A percentile compares a stretch with the other conserved stretches of the same genome.
Evolutionary conservation across 2,329 filamentous ascomycete species (phyloP).

Genomic region (Monosporascus ibericus): DNA sequence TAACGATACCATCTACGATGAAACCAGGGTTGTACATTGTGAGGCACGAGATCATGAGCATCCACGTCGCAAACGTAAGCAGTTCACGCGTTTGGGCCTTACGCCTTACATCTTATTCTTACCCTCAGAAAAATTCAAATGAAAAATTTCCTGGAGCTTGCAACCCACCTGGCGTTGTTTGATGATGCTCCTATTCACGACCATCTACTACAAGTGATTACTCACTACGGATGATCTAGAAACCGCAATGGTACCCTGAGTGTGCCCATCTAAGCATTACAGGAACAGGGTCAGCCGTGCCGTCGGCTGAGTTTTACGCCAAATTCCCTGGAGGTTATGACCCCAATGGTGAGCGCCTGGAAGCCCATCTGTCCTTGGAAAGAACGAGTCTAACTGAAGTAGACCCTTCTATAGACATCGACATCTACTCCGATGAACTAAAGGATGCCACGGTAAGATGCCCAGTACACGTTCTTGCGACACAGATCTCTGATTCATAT

Average conservation of each 20-base stretch:
- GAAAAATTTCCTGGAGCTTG: no score
- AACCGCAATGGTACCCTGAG: slow-evolving; percentile 38
- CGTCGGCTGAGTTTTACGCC: slow-evolving; percentile 21
- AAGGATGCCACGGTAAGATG: slow-evolving; percentile 24
- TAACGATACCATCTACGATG: slow-evolving; percentile 38
- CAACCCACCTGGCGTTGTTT: no score
- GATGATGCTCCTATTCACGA: no score
- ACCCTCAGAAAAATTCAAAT: no score
- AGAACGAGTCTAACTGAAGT: slow-evolving; percentile 5
- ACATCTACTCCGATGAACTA: slow-evolving; percentile 30
- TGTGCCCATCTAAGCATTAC: slow-evolving; percentile 32
- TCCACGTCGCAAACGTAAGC: slow-evolving; percentile 38
- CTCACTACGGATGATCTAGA: not conserved
- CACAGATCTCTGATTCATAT: slow-evolving; percentile 4
- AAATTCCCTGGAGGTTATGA: slow-evolving; percentile 32
- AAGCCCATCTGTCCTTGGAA: not conserved
- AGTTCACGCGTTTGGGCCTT: no score
- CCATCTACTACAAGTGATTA: no score
- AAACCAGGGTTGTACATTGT: slow-evolving; percentile 44
- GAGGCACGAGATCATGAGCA: slow-evolving; percentile 45
- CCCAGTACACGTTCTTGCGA: not conserved
- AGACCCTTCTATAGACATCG: slow-evolving; percentile 32
- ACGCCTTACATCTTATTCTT: no score
- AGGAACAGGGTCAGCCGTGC: slow-evolving; percentile 21
- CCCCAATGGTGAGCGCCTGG: slow-evolving; percentile 23